A percentile compares a stretch with the other conserved stretches of the same genome.
phyloP scores from a whole-genome alignment of 2,329 filamentous ascomycete genomes.

The Parafenestella ontariensis region DNA sequence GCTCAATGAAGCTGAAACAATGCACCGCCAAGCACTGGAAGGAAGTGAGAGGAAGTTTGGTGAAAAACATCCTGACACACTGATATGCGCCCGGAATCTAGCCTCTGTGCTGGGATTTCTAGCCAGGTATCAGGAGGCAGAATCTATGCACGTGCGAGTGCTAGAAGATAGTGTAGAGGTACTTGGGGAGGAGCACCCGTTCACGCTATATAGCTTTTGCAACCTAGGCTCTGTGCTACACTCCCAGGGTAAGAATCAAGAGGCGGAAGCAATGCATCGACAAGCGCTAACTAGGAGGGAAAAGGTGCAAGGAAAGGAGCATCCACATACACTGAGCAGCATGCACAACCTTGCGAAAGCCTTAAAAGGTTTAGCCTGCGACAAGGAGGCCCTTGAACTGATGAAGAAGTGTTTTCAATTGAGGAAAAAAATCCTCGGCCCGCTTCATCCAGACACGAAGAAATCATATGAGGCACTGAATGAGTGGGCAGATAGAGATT shows the following conservation, averaged over 20 bases:
- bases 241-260: neutral
- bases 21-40: neutral
- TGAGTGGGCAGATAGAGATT: neutral
- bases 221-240: neutral
- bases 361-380: neutral
- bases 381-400: neutral
- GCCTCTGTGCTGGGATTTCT: neutral
- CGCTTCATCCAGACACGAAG: neutral
- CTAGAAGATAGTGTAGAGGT: neutral
- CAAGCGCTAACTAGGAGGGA: neutral
- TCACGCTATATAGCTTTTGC: neutral
- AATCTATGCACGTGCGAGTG: neutral
- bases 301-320: constrained; percentile 7
- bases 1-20: neutral
- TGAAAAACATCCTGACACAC: neutral
- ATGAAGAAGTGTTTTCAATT: neutral
- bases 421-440: neutral
- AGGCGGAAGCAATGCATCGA: neutral
- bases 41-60: neutral
- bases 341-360: neutral
- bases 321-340: constrained; percentile 5
- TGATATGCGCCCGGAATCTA: constrained; percentile 5
- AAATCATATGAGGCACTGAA: neutral
- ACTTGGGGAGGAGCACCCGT: neutral
- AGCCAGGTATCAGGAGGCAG: neutral